Base-by-base conservation (phyloP, 352 stramenopile genomes). In the Phytophthora hibernalis region DNA sequence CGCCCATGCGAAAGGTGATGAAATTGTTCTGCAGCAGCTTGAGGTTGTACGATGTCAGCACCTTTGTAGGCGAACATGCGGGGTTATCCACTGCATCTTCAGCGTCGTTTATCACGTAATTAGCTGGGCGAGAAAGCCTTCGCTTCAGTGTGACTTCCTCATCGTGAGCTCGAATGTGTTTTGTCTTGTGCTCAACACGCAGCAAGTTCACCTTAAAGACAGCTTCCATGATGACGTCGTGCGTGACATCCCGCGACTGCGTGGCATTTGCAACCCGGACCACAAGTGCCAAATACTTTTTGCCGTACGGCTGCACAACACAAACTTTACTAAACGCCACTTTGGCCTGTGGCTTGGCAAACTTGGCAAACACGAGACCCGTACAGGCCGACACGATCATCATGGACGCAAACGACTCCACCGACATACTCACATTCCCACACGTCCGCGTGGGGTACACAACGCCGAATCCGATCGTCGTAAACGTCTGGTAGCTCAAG, bases 141-240 rank as follows among this genome's bases (percentile, higher is more conserved):
- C 51, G 38, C 38, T 63, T 69, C 37, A 58, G 13, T 9, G 47
- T 42, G 12, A 62, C 45, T 22, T 71, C 45, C 3, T 70, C 31
- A 12, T 82, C 74, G 42, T 82, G 74, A 43, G 63, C 68, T 26
- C 68, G 60, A 45, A 80, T 65, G n/a, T 77, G 67, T 33, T 76
- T 74, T 0, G 61, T 70, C 38, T 81, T 81, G 69, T 81, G 71
- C 57, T 93, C 87, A 8, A 95, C 85, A 13, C 87, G 87, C 55
- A 95, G 56, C 48, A 95, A 67, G 61, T 92, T 92, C 13, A 93
- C 72, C 59, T 90, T 90, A 54, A 95, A 93, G 9, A 72, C 79
- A 5, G 82, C 82, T 47, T 95, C 85, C 83, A 95, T 92, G 60
- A 95, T 91, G 24, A 95, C 85, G 45, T 95, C 87, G 65, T 89